Evolutionary conservation across 1,284 basidiomycete species (phyloP).

Genomic region (Ceratobasidium sp.): DNA sequence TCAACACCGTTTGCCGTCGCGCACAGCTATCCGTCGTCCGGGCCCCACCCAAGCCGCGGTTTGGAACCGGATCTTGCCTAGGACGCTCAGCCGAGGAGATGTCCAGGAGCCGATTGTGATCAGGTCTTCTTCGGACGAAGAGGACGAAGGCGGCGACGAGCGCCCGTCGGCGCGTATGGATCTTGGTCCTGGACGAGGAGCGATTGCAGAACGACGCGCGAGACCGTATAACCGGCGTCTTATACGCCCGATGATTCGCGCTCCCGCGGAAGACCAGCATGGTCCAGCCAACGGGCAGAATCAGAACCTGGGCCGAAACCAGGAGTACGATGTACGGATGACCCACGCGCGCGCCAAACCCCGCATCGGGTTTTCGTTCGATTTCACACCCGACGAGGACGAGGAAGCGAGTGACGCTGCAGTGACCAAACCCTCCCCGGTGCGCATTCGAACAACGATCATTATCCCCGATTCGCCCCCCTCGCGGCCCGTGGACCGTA

Average conservation of each 20-base stretch:
- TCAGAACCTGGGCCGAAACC: neutral
- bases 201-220: slow-evolving; percentile 11
- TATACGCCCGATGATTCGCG: slow-evolving; percentile 1
- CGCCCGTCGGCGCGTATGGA: neutral
- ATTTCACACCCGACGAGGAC: slow-evolving; percentile 31
- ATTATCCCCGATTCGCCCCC: slow-evolving; percentile 37
- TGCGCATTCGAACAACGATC: slow-evolving; percentile 36
- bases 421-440: neutral
- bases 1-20: neutral
- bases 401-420: neutral
- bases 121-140: slow-evolving; percentile 23
- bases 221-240: neutral
- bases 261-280: neutral
- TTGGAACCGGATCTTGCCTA: neutral
- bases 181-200: neutral
- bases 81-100: slow-evolving; percentile 4
- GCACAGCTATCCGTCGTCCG: neutral
- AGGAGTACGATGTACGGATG: slow-evolving; percentile 41
- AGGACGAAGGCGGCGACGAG: neutral
- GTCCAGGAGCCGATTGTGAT: slow-evolving; percentile 33
- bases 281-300: neutral
- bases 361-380: slow-evolving; percentile 25
- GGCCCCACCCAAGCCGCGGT: neutral
- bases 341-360: slow-evolving; percentile 34
- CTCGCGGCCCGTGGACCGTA: slow-evolving; percentile 4